These are phyloP conservation scores for Cyberlindnera japonica DNA, from an alignment of 805 yeast genomes.

Conservation along the genomic window DNA sequence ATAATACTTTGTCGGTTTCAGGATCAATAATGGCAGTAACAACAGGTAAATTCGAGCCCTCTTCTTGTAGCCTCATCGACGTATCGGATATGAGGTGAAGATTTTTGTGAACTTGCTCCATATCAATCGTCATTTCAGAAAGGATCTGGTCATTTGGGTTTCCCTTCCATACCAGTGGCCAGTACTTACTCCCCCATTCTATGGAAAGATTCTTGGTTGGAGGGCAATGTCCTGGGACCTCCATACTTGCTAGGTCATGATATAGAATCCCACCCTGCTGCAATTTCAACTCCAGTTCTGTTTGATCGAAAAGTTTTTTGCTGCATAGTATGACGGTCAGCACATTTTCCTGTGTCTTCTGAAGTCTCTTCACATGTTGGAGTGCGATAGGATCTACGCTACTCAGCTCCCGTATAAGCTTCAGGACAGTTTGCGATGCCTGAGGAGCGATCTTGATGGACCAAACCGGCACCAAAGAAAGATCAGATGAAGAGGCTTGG, in stretches of 20 bases:
- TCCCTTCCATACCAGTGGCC: slow-evolving; percentile 97
- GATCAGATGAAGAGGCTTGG: slow-evolving; percentile 18
- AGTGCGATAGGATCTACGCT: slow-evolving; percentile 28
- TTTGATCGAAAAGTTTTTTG: slow-evolving; percentile 29
- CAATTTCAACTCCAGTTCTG: slow-evolving; percentile 24
- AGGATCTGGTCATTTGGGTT: slow-evolving; percentile 74
- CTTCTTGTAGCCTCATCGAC: slow-evolving; percentile 16
- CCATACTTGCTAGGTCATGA: slow-evolving; percentile 19
- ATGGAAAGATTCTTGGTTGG: slow-evolving; percentile 60
- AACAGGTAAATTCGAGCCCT: slow-evolving; percentile 37
- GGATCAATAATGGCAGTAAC: slow-evolving; percentile 68
- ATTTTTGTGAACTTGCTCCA: slow-evolving; percentile 36
- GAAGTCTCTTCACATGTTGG: slow-evolving; percentile 53
- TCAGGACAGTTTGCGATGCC: slow-evolving; percentile 26
- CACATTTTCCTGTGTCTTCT: slow-evolving; percentile 29
- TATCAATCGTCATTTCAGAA: slow-evolving; percentile 50
- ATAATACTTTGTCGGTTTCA: slow-evolving; percentile 35
- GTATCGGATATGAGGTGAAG: slow-evolving; percentile 28
- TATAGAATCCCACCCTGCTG: slow-evolving; percentile 18
- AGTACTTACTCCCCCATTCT: slow-evolving; percentile 62
- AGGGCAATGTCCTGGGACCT: slow-evolving; percentile 64
- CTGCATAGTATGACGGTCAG: slow-evolving; percentile 45
- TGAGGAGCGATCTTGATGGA: slow-evolving; percentile 41
- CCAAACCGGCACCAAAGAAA: slow-evolving; percentile 42
- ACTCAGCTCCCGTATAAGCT: slow-evolving; percentile 25